Evolutionary conservation across 768 basidiomycete genomes (phyloP), one percentile per base, ranked within the genome.

Genomic region (Termitomyces sp.): DNA sequence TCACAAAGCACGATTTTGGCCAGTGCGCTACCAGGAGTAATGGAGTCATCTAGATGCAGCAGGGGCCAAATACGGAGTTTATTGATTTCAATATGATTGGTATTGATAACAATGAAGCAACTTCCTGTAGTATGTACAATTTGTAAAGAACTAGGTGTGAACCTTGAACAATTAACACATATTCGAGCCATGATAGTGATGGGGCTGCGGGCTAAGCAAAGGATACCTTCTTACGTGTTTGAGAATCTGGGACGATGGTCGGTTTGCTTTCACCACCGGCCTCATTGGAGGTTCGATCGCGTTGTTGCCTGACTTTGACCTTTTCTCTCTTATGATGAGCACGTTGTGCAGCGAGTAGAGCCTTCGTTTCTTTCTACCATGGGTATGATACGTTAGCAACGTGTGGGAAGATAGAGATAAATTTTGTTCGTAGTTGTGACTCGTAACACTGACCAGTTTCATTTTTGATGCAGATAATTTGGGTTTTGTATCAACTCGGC

Each of bases 11-110:
- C 35, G 70, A 84, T 68, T 85, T 84, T 65, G 87, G 88, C 0
- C 86, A 89, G 62, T 87, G 85, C 63, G 87, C 88, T 4, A 82
- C 87, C 61, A 73, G 88, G 55, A 85, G 84, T 65, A 88, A 89
- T 62, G 85, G 87, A 0, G 74, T 86, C 9, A 24, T 60, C 35
- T 63, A 42, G 53, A 55, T 8, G 32, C 13, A 38, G n/a, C 2
- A 32, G 5, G 32, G 28, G 8, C 13, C 36, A 8, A 24, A 44
- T 3, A 33, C 20, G 7, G 39, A 28, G 11, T 11, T 20, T 44
- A 33, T 32, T 7, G 44, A 36, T 33, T 20, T 28, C n/a, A 24
- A 38, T 18, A 16, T 53, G 9, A 35, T 2, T 53, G 16, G n/a
- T 44, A 22, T 46, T 36, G 20, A n/a, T 46, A 36, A 54, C 38